Base-by-base conservation (phyloP, 345 rosid genomes). In the Melastoma malabathricum region DNA sequence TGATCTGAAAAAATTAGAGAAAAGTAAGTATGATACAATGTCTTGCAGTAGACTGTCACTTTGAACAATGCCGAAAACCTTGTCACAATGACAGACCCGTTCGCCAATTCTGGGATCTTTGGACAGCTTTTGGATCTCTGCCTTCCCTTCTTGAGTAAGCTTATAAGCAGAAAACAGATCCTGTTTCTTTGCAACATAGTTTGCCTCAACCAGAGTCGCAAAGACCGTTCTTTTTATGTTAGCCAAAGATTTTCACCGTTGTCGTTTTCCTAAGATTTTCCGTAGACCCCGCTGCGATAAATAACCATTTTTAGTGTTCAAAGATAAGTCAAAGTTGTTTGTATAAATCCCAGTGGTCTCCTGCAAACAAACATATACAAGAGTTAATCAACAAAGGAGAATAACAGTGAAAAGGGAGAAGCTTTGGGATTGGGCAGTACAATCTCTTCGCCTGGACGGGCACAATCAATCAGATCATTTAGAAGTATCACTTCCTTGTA, bases 391-490 rank as follows among this genome's bases (percentile, higher is more conserved):
- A 19, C 41, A 54, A 52, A 19, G 46, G 44, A 17, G 20, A 18
- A 48, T 56, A 12, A 48, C 52, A 6, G 50, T 46, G 19, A 31
- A n/a, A 57, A 44, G 47, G 34, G 44, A 31, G 56, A 48, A 22
- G 43, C 31, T 51, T 34, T 51, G 45, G 34, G 56, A 60, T 23
- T 68, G 54, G 57, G 62, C 43, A 31, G 6, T 73, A 92, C 98
- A 68, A 92, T 83, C 74, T 88, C 97, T 73, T 92, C 99, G 46
- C 97, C 99, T 16, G 97, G 95, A 57, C 86, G 86, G 39, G 99
- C 99, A 52, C 99, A 92, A 62, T 83, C 97, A 61, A 88, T 92
- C 65, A 92, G 78, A 67, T 92, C 99, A 64, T 88, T 88, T 62
- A 92, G 58, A 58, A 87, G 64, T 59, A 92, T 92, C 64, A 92